These are phyloP conservation scores for Phytophthora pluvialis DNA, from an alignment of 352 stramenopile species.

Conservation along the genomic window DNA sequence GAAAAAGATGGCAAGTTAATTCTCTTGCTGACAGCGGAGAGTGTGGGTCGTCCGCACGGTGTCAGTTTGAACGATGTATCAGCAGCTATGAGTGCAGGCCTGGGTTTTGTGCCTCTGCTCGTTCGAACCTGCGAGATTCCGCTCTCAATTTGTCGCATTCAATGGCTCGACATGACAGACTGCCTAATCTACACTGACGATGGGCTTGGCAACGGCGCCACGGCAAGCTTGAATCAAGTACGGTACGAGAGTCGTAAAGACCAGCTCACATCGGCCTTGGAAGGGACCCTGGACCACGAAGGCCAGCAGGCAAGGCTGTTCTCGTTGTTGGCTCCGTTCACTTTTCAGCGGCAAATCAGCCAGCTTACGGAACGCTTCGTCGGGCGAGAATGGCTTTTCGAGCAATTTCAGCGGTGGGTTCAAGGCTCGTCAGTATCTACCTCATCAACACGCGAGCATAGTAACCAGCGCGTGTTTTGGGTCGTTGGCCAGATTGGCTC, in stretches of 20 bases:
- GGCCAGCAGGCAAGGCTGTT: constrained; percentile 74
- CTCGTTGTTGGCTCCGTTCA: constrained; percentile 68
- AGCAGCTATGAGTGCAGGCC: constrained; percentile 64
- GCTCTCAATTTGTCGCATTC: constrained; percentile 81
- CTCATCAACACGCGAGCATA: constrained; percentile 10
- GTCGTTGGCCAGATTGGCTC: constrained; percentile 74
- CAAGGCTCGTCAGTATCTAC: constrained; percentile 18
- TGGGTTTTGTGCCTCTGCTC: constrained; percentile 79
- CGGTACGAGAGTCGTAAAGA: constrained; percentile 58
- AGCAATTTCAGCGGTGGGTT: constrained; percentile 57
- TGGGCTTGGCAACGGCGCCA: constrained; percentile 1
- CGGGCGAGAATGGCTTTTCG: constrained; percentile 70
- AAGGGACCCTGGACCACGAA: constrained; percentile 74
- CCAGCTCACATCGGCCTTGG: constrained; percentile 62
- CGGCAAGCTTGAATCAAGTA: constrained; percentile 48
- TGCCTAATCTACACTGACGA: constrained; percentile 55
- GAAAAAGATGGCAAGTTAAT: constrained; percentile 76
- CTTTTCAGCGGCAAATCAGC: constrained; percentile 78
- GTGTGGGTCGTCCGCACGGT: constrained; percentile 65
- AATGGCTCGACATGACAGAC: constrained; percentile 83
- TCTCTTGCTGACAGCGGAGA: constrained; percentile 72
- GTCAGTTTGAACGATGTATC: constrained; percentile 81
- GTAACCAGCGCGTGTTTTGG: constrained; percentile 65
- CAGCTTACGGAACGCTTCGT: constrained; percentile 69
- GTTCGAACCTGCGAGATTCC: constrained; percentile 79